Conservation (phyloP, 2,329 filamentous ascomycete genomes). For the Colletotrichum theobromicola region DNA sequence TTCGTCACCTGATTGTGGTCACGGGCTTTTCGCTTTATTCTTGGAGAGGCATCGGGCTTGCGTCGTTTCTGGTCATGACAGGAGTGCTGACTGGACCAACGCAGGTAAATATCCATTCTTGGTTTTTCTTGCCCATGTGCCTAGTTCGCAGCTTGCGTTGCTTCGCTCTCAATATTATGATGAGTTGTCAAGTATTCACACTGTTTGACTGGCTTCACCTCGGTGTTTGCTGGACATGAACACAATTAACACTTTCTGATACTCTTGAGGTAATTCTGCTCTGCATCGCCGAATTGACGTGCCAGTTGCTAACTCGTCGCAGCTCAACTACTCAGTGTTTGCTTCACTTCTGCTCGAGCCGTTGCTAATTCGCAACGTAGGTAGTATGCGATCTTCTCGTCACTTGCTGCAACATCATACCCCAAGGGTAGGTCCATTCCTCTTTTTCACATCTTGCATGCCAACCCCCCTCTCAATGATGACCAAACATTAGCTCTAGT, state of each 20-base stretch:
- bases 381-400: slow-evolving; percentile 16
- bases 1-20: slow-evolving; percentile 67
- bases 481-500: slow-evolving; percentile 48
- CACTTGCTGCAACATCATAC: neutral
- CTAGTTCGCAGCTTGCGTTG: neutral
- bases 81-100: neutral
- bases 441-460: neutral
- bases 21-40: neutral
- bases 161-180: slow-evolving; percentile 39
- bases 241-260: slow-evolving; percentile 59
- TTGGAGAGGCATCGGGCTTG: neutral
- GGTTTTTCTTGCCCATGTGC: neutral
- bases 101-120: slow-evolving; percentile 30
- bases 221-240: slow-evolving; percentile 53
- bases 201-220: slow-evolving; percentile 57
- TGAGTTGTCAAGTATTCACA: slow-evolving; percentile 63
- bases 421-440: neutral
- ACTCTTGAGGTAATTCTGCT: slow-evolving; percentile 45
- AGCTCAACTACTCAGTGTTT: slow-evolving; percentile 1
- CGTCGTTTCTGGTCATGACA: neutral
- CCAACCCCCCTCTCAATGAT: slow-evolving; percentile 47
- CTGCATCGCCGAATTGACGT: neutral
- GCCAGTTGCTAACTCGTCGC: neutral
- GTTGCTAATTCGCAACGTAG: slow-evolving; percentile 10
- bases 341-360: neutral